These are phyloP conservation scores for carrot (Daucus carota) DNA, from an alignment of 129 eudicot species.

Conservation along the genomic window DNA sequence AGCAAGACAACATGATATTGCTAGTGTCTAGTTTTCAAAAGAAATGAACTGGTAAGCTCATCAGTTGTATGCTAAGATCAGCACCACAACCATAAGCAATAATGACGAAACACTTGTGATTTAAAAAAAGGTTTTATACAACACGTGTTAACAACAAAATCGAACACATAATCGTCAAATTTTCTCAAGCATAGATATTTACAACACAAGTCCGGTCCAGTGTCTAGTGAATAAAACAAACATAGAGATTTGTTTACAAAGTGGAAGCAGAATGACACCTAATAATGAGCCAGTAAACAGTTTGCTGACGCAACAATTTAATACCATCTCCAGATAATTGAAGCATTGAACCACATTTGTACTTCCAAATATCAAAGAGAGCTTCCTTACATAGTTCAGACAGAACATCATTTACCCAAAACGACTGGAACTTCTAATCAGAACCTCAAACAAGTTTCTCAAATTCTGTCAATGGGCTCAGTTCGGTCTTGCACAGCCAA, in stretches of 20 bases:
- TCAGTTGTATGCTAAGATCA: neutral
- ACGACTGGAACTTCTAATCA: constrained; percentile 8
- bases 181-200: constrained; percentile 5
- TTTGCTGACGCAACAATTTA: neutral
- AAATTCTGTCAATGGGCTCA: constrained; percentile 19
- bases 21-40: neutral
- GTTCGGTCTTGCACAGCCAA: constrained; percentile 68
- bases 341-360: constrained; percentile 3
- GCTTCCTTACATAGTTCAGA: constrained; percentile 4
- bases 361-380: neutral
- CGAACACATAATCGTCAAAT: neutral
- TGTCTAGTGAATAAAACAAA: constrained; percentile 4
- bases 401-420: constrained; percentile 12
- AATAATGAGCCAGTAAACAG: neutral
- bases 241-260: neutral
- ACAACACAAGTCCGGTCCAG: constrained; percentile 1
- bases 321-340: constrained; percentile 7
- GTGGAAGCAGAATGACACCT: neutral
- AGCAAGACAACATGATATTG: neutral
- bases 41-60: neutral
- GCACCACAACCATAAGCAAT: neutral
- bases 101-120: neutral
- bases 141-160: neutral
- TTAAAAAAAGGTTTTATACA: neutral
- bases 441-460: constrained; percentile 20